Conservation (phyloP, 169 alveolate genomes). For the Fabrea salina region DNA sequence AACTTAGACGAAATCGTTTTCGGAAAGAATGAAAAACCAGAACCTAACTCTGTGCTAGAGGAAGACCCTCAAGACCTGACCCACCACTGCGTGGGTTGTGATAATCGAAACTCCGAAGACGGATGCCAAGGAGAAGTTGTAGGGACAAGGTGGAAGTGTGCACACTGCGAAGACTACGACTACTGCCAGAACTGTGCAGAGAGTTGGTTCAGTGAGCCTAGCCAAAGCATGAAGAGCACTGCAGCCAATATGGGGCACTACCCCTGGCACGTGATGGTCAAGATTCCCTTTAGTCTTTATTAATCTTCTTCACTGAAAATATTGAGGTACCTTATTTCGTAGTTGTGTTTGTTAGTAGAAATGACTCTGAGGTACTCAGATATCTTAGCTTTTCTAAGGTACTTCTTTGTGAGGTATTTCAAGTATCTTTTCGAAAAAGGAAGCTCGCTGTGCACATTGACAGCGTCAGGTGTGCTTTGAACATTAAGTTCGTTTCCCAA, state of each 20-base stretch:
- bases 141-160: conserved; percentile 30
- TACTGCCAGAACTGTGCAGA: conserved; percentile 5
- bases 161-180: conserved; percentile 33
- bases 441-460: conserved; percentile 89
- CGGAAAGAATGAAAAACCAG: not conserved
- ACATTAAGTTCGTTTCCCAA: conserved; percentile 90
- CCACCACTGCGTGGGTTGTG: not conserved
- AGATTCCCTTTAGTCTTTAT: too few species aligned
- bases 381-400: conserved; percentile 95
- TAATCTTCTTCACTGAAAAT: conserved; percentile 84
- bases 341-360: conserved; percentile 89
- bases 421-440: conserved; percentile 97
- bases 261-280: conserved; percentile 3
- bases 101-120: not conserved
- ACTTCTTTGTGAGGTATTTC: conserved; percentile 97
- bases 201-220: not conserved
- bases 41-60: not conserved
- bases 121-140: not conserved
- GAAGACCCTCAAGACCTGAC: not conserved
- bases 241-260: not conserved
- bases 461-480: conserved; percentile 86
- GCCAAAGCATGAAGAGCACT: not conserved
- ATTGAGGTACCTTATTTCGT: conserved; percentile 92
- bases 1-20: not conserved
- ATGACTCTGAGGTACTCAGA: conserved; percentile 96